phyloP scores from a whole-genome alignment of 2,329 filamentous ascomycete genomes.

The Fusarium decemcellulare region DNA sequence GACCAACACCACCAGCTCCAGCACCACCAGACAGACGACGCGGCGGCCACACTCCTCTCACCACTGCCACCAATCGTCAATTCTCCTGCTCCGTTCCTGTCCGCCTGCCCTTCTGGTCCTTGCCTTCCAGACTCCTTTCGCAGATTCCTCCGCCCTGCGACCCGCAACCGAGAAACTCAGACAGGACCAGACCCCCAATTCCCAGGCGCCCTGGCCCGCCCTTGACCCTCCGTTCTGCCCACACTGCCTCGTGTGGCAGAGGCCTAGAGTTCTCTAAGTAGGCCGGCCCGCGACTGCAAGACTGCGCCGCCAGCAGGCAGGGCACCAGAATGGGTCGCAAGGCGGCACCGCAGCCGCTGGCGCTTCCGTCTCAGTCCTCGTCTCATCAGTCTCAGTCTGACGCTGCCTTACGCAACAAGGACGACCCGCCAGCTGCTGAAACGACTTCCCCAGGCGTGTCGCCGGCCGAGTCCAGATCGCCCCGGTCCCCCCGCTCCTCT shows the following conservation, averaged over 20 bases:
- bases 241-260: conserved; percentile 37
- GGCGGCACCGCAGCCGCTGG: conserved; percentile 70
- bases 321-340: conserved; percentile 67
- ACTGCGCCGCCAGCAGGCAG: conserved; percentile 45
- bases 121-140: conserved; percentile 25
- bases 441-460: conserved; percentile 49
- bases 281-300: conserved; percentile 43
- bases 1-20: conserved; percentile 17
- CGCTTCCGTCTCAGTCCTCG: conserved; percentile 53
- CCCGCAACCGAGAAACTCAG: conserved; percentile 24
- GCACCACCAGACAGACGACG: conserved; percentile 8
- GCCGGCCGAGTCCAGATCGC: conserved; percentile 56
- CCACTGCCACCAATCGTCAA: conserved; percentile 41
- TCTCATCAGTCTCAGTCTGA: conserved; percentile 52
- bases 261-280: conserved; percentile 40
- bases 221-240: conserved; percentile 38
- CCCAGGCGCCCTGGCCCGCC: conserved; percentile 38
- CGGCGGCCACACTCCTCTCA: conserved; percentile 25
- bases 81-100: conserved; percentile 22
- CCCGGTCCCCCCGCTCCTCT: conserved; percentile 61
- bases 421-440: conserved; percentile 50
- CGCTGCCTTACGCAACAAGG: conserved; percentile 50
- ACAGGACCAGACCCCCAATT: conserved; percentile 11
- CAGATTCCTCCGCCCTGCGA: conserved; percentile 15
- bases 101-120: conserved; percentile 7